Evolutionary conservation across 108 stramenopile genomes (phyloP).

Genomic region (Discostella pseudostelligera): DNA sequence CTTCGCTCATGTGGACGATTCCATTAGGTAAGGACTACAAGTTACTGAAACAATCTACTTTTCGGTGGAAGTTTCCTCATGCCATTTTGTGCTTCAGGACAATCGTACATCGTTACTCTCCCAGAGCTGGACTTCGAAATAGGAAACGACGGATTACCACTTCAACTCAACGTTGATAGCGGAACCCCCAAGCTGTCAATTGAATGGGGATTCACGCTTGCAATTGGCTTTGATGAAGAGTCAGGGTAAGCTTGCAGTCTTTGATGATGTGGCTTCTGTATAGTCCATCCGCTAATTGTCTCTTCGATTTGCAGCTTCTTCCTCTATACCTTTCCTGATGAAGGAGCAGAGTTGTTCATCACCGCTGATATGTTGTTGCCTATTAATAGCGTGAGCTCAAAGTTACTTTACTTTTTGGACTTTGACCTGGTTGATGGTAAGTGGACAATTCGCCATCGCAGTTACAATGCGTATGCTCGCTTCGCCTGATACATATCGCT

Average conservation of each 20-base stretch:
- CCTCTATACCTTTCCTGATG: slow-evolving; percentile 30
- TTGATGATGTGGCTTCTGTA: background rate
- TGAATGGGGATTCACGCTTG: slow-evolving; percentile 30
- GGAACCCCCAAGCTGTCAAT: slow-evolving; percentile 9
- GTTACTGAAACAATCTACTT: background rate
- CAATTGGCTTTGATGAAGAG: slow-evolving; percentile 34
- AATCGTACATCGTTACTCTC: slow-evolving; percentile 4
- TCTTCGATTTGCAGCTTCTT: slow-evolving; percentile 22
- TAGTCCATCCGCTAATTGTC: background rate
- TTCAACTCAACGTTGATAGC: slow-evolving; percentile 10
- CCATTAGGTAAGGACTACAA: slow-evolving; percentile 14
- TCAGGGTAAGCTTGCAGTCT: slow-evolving; percentile 6
- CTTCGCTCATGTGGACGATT: slow-evolving; percentile 40
- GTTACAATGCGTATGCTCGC: background rate
- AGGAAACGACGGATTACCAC: slow-evolving; percentile 14
- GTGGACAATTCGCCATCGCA: background rate
- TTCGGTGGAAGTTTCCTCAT: background rate
- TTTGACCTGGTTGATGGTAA: slow-evolving; percentile 8
- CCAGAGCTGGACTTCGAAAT: slow-evolving; percentile 26
- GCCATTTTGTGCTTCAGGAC: background rate
- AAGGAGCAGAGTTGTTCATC: slow-evolving; percentile 18
- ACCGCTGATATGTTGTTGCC: slow-evolving; percentile 15
- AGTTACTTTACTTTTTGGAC: slow-evolving; percentile 36
- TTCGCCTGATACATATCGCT: too few species aligned
- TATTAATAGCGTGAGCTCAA: slow-evolving; percentile 4